Base-by-base conservation (phyloP, 192 early-diverging fungal species). In the Lobosporangium transversale region DNA sequence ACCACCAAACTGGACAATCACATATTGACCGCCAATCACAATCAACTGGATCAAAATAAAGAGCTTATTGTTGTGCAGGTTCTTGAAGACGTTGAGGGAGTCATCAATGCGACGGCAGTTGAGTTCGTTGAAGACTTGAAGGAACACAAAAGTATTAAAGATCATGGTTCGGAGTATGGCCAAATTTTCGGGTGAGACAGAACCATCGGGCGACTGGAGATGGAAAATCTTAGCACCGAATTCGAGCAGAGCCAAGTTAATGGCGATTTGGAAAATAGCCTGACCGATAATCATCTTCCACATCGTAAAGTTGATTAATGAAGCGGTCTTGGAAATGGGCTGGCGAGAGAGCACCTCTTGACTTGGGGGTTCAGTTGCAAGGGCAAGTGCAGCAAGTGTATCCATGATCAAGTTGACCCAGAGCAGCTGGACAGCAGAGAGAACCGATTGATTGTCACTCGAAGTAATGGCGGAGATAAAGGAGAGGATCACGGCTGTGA, bases 321-420 rank as follows among this genome's bases (percentile, higher is more conserved):
- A 84, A 43, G 93, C 92, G 45, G 81, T 87, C 60, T 86, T 89
- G 49, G 86, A 81, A 24, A 90, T 85, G 9, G 97, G 97, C 50
- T 87, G 83, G 31, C 96, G 88, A 37, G 89, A 75, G 42, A 99
- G 82, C 30, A 98, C 85, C 0, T 92, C 93, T 47, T 89, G 89
- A 17, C 91, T 94, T 21, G 96, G 94, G 27, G 90, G 89, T 55
- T 99, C 97, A 2, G 93, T 95, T 17, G 94, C 94, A 27, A 98
- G 85, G n/a, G 94, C 94, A 37, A 97, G 83, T 18, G 95, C 94
- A 21, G 95, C 94, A 44, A 96, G 85, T 1, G 95, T 94, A 79
- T 96, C 94, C 94, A 95, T 96, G 70, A 96, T 95, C 83, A 98
- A 81, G 80, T 97, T 98, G 33, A 98, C 89, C 93, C 94, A 98